Percentiles rank a stretch among this genome's conserved stretches.
phyloP scores from a whole-genome alignment of 2,329 filamentous ascomycete genomes.

The Teratosphaeria nubilosa region DNA sequence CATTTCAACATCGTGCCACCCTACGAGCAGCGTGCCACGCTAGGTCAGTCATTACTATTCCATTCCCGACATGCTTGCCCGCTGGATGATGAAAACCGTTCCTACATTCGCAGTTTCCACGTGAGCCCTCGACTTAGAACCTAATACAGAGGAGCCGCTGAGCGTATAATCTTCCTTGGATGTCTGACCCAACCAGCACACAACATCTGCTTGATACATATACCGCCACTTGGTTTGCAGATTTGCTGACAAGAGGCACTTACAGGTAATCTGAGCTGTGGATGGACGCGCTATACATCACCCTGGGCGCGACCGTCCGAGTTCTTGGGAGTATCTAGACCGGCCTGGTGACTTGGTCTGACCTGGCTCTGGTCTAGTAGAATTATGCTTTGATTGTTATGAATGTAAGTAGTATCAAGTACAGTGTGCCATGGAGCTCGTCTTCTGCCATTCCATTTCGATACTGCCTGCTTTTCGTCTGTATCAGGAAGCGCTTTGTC shows the following conservation, averaged over 20 bases:
- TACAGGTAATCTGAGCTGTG: not conserved
- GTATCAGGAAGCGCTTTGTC: not conserved
- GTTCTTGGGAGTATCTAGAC: no score
- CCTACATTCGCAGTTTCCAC: conserved; percentile 84
- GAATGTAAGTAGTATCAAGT: not conserved
- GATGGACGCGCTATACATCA: no score
- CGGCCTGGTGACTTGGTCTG: no score
- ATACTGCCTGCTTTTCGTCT: not conserved
- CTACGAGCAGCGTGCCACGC: not conserved
- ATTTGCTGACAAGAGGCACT: not conserved
- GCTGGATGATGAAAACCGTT: conserved; percentile 38
- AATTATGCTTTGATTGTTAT: not conserved
- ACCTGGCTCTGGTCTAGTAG: no score
- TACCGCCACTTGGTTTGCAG: not conserved
- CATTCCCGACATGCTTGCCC: not conserved
- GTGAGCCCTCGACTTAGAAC: conserved; percentile 38
- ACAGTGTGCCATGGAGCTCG: not conserved
- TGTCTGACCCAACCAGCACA: conserved; percentile 21
- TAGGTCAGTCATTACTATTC: conserved; percentile 2
- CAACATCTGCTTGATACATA: not conserved
- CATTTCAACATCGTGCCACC: not conserved
- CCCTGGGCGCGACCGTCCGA: no score
- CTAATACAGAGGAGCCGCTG: conserved; percentile 27
- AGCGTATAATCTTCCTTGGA: conserved; percentile 32
- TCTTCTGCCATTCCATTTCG: not conserved